Percentiles rank a stretch among this genome's conserved stretches.
Evolutionary conservation across 75 land plant genomes (phyloP).

Genomic region (Sequoiadendron giganteum): DNA sequence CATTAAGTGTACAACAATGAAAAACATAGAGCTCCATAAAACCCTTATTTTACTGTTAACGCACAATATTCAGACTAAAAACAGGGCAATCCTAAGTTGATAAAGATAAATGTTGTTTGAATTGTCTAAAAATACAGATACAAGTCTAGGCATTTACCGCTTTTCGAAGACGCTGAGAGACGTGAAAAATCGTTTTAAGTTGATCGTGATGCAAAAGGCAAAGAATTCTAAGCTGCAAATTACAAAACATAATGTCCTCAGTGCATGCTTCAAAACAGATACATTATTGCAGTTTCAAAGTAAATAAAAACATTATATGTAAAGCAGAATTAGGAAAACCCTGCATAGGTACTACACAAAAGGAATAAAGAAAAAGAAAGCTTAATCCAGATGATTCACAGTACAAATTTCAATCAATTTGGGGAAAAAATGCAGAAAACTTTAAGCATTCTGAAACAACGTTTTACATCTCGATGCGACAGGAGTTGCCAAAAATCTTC

Average conservation of each 20-base stretch:
- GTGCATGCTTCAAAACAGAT: neutral
- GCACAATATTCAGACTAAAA: neutral
- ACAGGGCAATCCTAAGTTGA: neutral
- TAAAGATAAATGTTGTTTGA: neutral
- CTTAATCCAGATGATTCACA: neutral
- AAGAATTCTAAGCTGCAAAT: constrained; percentile 73
- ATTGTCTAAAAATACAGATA: neutral
- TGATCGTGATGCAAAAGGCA: constrained; percentile 92
- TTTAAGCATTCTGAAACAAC: neutral
- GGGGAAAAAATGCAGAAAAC: neutral
- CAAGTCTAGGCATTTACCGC: constrained; percentile 59
- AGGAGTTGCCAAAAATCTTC: neutral
- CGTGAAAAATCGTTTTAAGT: constrained; percentile 79
- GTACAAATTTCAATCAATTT: neutral
- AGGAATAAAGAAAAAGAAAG: neutral
- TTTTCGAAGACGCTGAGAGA: constrained; percentile 59
- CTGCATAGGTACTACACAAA: neutral
- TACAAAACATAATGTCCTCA: neutral
- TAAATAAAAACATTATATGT: neutral
- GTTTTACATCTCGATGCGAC: neutral
- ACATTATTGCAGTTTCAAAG: neutral
- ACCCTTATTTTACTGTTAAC: neutral
- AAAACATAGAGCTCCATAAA: neutral
- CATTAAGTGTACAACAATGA: neutral
- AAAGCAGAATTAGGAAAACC: neutral